phyloP scores from a whole-genome alignment of 2,329 filamentous ascomycete species.

The Penicillium sp. region DNA sequence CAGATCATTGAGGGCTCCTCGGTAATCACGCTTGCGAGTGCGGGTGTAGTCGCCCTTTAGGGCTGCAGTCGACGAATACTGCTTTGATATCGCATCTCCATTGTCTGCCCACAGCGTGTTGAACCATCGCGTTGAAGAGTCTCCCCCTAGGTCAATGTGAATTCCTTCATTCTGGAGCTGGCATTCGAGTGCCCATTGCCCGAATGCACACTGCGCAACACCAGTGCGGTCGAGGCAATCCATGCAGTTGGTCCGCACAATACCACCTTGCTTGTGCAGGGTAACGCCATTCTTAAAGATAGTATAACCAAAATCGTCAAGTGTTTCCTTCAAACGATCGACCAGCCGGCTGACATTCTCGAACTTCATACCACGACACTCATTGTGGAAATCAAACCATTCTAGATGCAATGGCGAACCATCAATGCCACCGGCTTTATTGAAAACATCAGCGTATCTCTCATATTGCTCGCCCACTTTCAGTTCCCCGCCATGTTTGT shows the following conservation, averaged over 20 bases:
- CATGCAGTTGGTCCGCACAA: slow-evolving; percentile 97
- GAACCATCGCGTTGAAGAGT: slow-evolving; percentile 85
- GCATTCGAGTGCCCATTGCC: slow-evolving; percentile 71
- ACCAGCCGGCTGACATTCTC: slow-evolving; percentile 85
- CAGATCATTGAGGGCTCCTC: slow-evolving; percentile 85
- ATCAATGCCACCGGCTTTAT: slow-evolving; percentile 55
- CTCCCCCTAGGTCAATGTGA: slow-evolving; percentile 67
- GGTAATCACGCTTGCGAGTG: slow-evolving; percentile 83
- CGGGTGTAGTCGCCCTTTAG: slow-evolving; percentile 96
- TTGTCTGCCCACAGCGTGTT: slow-evolving; percentile 98
- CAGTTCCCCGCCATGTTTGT: slow-evolving; percentile 78
- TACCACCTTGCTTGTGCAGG: slow-evolving; percentile 59
- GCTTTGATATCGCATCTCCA: slow-evolving; percentile 88
- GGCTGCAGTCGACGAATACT: slow-evolving; percentile 92
- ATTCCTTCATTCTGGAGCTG: slow-evolving; percentile 74
- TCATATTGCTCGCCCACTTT: slow-evolving; percentile 76
- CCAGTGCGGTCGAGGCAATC: slow-evolving; percentile 96
- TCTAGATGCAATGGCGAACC: slow-evolving; percentile 63
- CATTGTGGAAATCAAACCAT: slow-evolving; percentile 96
- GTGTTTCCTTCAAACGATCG: slow-evolving; percentile 60
- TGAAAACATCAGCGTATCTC: slow-evolving; percentile 61
- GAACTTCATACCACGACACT: slow-evolving; percentile 94
- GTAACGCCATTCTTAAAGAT: slow-evolving; percentile 48
- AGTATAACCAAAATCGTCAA: slow-evolving; percentile 69
- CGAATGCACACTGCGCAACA: slow-evolving; percentile 89